Base-by-base conservation (phyloP, 2,329 filamentous ascomycete genomes). In the Claviceps arundinis region DNA sequence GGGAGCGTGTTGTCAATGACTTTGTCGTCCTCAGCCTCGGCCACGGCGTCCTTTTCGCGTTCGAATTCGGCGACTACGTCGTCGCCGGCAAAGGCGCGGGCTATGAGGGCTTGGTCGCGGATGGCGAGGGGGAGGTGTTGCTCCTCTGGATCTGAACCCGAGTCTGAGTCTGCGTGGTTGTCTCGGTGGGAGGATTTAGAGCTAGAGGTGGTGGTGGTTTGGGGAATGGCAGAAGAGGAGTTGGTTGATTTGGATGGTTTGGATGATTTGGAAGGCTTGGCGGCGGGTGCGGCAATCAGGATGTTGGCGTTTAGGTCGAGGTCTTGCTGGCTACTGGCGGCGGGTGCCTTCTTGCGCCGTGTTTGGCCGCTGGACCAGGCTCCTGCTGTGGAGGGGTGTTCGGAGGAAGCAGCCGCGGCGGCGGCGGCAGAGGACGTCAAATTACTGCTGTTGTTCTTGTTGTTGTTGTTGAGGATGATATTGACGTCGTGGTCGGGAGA, bases 51-150 rank as follows among this genome's bases (percentile, higher is more conserved):
- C 70, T 97, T 97, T 64, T 97, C 90, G 40, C 76, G 76, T 53
- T 80, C 79, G 63, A 97, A 98, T 41, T 89, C 83, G 46, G 79
- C 80, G 8, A 85, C 81, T 1, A 94, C 87, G 64, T 95, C 87
- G 47, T 89, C 89, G 43, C 88, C 89, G 2, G 90, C 91, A 66
- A 98, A 96, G 4, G 89, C 90, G 58, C 82, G 78, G 56, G 85
- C 83, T 52, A 95, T 83, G 54, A 95, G 80, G 41, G 83, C 80
- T 57, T 77, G 73, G 59, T 83, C 79, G 48, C 73, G 73, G 59
- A 82, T 75, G 22, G 76, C 74, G 50, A 83, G 70, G 2, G 78
- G 78, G 2, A 81, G 68, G 56, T 77, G 73, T 48, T 72, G 64
- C 19, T 73, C 70, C n/a, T 73, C 70, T 61, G 55, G 72, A 30